Evolutionary conservation across 495 filamentous ascomycete species (phyloP).

Genomic region (Tuber microsphaerosporum): DNA sequence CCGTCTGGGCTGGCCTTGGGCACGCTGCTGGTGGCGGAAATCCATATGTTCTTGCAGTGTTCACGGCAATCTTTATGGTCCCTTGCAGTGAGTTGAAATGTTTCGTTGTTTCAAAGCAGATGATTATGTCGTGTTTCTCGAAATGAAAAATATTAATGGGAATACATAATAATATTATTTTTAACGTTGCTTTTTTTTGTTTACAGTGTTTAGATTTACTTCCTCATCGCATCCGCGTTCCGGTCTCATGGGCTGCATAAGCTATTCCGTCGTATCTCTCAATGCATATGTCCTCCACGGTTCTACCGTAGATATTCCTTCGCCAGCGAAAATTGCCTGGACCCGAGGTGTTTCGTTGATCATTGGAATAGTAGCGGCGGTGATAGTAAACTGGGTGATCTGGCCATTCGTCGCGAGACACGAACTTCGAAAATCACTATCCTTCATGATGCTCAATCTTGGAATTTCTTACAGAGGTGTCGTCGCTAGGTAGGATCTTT

Average conservation of each 20-base stretch:
- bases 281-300: constrained; percentile 43
- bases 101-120: constrained; percentile 9
- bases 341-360: constrained; percentile 49
- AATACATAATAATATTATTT: background rate
- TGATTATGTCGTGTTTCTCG: constrained; percentile 8
- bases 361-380: constrained; percentile 48
- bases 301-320: constrained; percentile 23
- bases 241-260: constrained; percentile 51
- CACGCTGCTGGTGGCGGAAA: constrained; percentile 49
- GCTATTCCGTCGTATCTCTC: constrained; percentile 53
- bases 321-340: constrained; percentile 46
- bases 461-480: constrained; percentile 52
- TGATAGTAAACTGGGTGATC: constrained; percentile 53
- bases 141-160: background rate
- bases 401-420: constrained; percentile 57
- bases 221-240: constrained; percentile 52
- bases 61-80: constrained; percentile 52
- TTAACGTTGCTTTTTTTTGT: constrained; percentile 6
- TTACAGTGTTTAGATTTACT: constrained; percentile 50
- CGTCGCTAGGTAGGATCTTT: constrained; percentile 44
- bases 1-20: constrained; percentile 51
- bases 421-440: constrained; percentile 52
- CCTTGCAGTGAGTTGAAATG: constrained; percentile 41
- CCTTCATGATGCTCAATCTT: constrained; percentile 51
- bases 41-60: constrained; percentile 52